Evolutionary conservation across 2,329 filamentous ascomycete species (phyloP).

Genomic region (Botrytis squamosa): DNA sequence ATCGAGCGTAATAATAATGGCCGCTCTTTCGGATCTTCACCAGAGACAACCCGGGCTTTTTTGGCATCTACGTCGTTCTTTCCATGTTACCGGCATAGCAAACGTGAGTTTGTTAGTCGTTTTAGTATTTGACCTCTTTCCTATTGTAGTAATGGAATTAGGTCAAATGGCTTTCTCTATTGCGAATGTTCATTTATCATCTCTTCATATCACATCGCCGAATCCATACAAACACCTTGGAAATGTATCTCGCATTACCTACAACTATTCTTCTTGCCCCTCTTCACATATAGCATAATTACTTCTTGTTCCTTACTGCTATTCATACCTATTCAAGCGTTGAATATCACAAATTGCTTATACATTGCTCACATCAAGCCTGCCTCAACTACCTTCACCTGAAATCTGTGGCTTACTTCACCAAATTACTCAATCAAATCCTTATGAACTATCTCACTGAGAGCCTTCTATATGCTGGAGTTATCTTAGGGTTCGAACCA

Average conservation of each 20-base stretch:
- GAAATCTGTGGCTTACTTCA: not conserved
- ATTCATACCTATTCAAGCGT: not conserved
- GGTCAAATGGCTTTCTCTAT: not conserved
- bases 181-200: not conserved
- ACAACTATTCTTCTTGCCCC: not conserved
- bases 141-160: not conserved
- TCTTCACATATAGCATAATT: not conserved
- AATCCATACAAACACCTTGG: not conserved
- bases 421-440: not conserved
- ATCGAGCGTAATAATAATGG: not conserved
- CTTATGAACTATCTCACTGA: conserved; percentile 7
- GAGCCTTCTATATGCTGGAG: conserved; percentile 7
- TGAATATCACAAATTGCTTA: not conserved
- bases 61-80: not conserved
- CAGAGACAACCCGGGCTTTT: not conserved
- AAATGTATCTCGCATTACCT: conserved; percentile 11
- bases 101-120: not conserved
- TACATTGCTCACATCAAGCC: not conserved
- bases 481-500: not conserved
- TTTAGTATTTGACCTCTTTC: not conserved
- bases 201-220: not conserved
- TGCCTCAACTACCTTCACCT: not conserved
- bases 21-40: not conserved
- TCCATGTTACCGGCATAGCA: not conserved
- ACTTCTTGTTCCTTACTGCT: not conserved